A percentile compares a stretch with the other conserved stretches of the same genome.
Conservation (phyloP, 1,284 basidiomycete species). For the Sphagnurus paluster region DNA sequence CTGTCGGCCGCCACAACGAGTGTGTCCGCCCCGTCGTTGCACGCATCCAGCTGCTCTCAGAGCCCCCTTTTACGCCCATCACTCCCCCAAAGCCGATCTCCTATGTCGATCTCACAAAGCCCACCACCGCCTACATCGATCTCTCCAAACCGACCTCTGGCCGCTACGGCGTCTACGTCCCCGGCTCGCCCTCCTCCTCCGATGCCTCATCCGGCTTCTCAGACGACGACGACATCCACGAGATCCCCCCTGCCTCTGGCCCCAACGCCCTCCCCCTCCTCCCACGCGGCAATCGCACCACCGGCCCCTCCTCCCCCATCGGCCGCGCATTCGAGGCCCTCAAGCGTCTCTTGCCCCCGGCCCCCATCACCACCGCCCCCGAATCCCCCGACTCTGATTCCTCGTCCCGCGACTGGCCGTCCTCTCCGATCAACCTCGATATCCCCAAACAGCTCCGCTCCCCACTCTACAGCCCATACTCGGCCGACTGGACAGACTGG, state of each 20-base stretch:
- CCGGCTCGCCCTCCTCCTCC: conserved; percentile 44
- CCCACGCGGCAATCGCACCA: conserved; percentile 13
- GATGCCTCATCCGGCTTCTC: conserved; percentile 38
- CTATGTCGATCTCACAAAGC: conserved; percentile 17
- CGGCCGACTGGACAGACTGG: conserved; percentile 9
- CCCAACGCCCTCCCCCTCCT: conserved; percentile 22
- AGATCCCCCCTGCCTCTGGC: conserved; percentile 34
- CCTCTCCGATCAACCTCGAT: neutral
- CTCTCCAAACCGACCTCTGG: too few relatives aligned
- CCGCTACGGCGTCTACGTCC: conserved; percentile 52
- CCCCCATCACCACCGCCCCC: conserved; percentile 7
- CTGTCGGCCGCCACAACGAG: conserved; percentile 58
- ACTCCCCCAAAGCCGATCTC: conserved; percentile 21
- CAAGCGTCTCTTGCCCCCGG: conserved; percentile 26
- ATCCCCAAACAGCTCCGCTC: conserved; percentile 5
- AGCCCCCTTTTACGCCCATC: conserved; percentile 27
- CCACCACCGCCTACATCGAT: conserved; percentile 19
- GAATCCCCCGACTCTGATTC: neutral
- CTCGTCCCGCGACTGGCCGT: neutral
- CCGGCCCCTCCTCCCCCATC: conserved; percentile 14
- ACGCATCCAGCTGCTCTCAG: conserved; percentile 46
- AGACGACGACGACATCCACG: conserved; percentile 56
- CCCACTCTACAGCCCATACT: conserved; percentile 14
- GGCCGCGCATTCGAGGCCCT: conserved; percentile 26
- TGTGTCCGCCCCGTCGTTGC: conserved; percentile 61